Evolutionary conservation across 495 filamentous ascomycete genomes (phyloP).

Genomic region (Podospora conica): DNA sequence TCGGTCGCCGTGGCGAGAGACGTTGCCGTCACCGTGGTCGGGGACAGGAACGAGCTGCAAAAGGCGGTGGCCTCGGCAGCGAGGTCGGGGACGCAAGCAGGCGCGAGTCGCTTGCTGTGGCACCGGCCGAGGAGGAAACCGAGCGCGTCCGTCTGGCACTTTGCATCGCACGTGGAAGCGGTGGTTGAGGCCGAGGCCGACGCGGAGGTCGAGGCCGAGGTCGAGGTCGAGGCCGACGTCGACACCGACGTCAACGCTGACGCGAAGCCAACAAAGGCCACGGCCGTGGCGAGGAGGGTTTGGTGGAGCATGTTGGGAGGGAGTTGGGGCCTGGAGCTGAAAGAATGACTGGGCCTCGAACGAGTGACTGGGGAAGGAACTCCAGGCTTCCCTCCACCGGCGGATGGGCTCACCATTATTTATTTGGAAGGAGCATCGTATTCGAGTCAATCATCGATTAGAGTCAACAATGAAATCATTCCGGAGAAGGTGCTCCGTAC

Average conservation of each 20-base stretch:
- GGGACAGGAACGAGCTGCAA: constrained; percentile 1
- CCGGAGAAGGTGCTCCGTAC: no score
- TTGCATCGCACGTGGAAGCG: neutral
- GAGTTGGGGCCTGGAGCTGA: neutral
- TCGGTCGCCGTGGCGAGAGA: neutral
- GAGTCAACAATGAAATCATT: no score
- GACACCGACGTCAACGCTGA: neutral
- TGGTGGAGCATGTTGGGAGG: neutral
- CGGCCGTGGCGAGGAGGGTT: neutral
- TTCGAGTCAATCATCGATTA: no score
- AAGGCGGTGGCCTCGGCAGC: neutral
- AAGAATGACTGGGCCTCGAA: neutral
- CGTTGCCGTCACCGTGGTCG: neutral
- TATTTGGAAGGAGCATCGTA: no score
- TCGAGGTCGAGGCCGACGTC: neutral
- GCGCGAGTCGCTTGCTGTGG: neutral
- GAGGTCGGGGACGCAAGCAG: neutral
- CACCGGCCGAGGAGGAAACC: neutral
- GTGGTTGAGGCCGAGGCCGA: neutral
- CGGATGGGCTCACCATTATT: no score
- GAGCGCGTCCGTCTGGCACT: neutral
- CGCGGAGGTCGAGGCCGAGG: neutral
- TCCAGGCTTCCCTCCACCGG: no score
- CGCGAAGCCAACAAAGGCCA: neutral
- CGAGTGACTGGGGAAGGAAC: neutral